Percentiles rank a stretch among this genome's conserved stretches.
Conservation (phyloP, 1,284 basidiomycete genomes). For the Sporisorium exsertum region DNA sequence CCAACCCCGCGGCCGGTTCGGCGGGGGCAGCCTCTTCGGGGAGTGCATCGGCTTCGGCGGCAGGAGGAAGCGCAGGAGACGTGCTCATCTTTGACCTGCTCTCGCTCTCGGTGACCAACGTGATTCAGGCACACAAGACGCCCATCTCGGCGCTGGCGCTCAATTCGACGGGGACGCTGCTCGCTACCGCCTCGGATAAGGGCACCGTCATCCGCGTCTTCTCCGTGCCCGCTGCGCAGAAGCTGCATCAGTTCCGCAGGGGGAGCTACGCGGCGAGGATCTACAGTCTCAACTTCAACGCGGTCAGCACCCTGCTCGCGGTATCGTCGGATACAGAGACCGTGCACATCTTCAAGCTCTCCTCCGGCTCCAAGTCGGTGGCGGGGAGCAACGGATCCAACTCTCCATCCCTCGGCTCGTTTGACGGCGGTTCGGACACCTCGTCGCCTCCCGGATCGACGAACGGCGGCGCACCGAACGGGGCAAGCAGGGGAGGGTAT, state of each 20-base stretch:
- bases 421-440: conserved; percentile 26
- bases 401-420: conserved; percentile 15
- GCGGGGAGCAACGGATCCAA: conserved; percentile 5
- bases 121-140: conserved; percentile 96
- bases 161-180: conserved; percentile 86
- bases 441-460: conserved; percentile 27
- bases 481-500: conserved; percentile 61
- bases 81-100: conserved; percentile 82
- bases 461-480: conserved; percentile 18
- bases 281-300: conserved; percentile 91
- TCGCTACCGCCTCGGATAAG: conserved; percentile 94
- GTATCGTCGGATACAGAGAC: conserved; percentile 94
- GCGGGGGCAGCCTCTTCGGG: conserved; percentile 67
- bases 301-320: conserved; percentile 83
- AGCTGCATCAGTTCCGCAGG: conserved; percentile 91
- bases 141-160: conserved; percentile 88
- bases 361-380: conserved; percentile 9
- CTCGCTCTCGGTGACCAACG: conserved; percentile 88
- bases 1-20: conserved; percentile 8
- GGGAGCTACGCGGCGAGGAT: conserved; percentile 88
- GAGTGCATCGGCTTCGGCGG: neutral
- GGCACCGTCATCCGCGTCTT: conserved; percentile 98
- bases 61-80: conserved; percentile 40
- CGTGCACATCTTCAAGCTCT: conserved; percentile 94
- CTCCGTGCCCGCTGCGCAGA: conserved; percentile 88